Evolutionary conservation across 257 asterid species (phyloP).

Genomic region (Gardenia jasminoides): DNA sequence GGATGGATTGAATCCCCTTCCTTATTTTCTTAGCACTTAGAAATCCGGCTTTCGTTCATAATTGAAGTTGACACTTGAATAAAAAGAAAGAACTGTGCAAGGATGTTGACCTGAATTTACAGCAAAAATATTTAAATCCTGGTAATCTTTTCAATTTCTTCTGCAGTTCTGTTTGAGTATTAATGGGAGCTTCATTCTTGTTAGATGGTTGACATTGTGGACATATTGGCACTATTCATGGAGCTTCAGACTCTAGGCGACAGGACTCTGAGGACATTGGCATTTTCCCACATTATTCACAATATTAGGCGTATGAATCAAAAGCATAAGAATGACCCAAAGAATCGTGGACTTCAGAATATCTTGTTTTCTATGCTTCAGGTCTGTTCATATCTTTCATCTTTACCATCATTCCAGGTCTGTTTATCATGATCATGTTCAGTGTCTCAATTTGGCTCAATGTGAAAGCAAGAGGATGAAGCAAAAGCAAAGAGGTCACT

Average conservation of each 20-base stretch:
- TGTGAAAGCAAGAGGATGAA: conserved; percentile 84
- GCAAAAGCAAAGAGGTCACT: conserved; percentile 78
- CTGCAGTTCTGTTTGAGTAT: background rate
- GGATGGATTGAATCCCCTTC: no score
- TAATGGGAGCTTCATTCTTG: background rate
- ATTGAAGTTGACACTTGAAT: no score
- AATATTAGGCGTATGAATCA: conserved; percentile 73
- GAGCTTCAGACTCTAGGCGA: conserved; percentile 91
- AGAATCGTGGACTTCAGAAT: conserved; percentile 76
- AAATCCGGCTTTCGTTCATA: no score
- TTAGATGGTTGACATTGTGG: conserved; percentile 60
- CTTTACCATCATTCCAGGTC: conserved; percentile 10
- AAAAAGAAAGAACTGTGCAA: background rate
- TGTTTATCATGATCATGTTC: conserved; percentile 8
- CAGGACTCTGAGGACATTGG: conserved; percentile 50
- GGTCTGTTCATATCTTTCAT: conserved; percentile 40
- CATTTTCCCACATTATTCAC: conserved; percentile 73
- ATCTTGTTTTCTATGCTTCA: conserved; percentile 71
- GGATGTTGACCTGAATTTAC: background rate
- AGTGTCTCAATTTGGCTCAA: conserved; percentile 11
- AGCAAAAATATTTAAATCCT: background rate
- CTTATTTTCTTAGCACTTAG: no score
- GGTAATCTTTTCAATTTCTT: background rate
- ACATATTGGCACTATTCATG: conserved; percentile 74
- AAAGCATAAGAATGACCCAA: conserved; percentile 83